Evolutionary conservation across 768 basidiomycete species (phyloP).

Genomic region (Tricholoma saponaceum): DNA sequence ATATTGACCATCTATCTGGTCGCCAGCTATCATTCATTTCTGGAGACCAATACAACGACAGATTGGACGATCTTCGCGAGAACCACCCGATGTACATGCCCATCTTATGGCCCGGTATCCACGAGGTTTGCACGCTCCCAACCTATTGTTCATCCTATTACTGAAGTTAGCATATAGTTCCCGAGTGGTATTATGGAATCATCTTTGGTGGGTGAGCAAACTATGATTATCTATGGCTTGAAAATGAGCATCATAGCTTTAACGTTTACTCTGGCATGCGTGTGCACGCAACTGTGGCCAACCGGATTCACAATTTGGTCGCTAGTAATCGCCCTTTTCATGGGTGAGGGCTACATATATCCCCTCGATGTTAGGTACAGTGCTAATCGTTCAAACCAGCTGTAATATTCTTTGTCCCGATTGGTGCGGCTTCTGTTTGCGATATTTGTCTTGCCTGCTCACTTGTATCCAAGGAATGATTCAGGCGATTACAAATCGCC

Average conservation of each 20-base stretch:
- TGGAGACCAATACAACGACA: constrained; percentile 54
- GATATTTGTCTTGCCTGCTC: neutral
- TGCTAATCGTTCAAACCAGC: constrained; percentile 22
- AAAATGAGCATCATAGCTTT: constrained; percentile 24
- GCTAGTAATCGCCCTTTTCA: constrained; percentile 45
- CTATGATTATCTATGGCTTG: neutral
- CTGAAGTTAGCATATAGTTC: constrained; percentile 33
- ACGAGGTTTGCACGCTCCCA: constrained; percentile 27
- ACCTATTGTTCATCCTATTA: neutral
- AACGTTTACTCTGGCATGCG: constrained; percentile 57
- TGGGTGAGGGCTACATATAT: constrained; percentile 32
- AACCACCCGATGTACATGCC: constrained; percentile 58
- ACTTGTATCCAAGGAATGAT: constrained; percentile 46
- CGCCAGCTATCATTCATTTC: constrained; percentile 46
- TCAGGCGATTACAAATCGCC: constrained; percentile 78
- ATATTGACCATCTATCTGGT: neutral
- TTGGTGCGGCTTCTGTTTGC: constrained; percentile 39
- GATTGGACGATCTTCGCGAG: constrained; percentile 44
- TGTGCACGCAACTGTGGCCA: constrained; percentile 63
- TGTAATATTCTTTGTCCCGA: constrained; percentile 62
- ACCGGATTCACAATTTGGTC: constrained; percentile 69
- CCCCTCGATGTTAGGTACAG: neutral
- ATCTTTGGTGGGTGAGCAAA: constrained; percentile 33
- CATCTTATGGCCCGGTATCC: constrained; percentile 55
- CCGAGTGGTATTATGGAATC: constrained; percentile 59